These are phyloP conservation scores for Nannochloris sp. DNA, from an alignment of 139 green algal genomes.

Conservation along the genomic window DNA sequence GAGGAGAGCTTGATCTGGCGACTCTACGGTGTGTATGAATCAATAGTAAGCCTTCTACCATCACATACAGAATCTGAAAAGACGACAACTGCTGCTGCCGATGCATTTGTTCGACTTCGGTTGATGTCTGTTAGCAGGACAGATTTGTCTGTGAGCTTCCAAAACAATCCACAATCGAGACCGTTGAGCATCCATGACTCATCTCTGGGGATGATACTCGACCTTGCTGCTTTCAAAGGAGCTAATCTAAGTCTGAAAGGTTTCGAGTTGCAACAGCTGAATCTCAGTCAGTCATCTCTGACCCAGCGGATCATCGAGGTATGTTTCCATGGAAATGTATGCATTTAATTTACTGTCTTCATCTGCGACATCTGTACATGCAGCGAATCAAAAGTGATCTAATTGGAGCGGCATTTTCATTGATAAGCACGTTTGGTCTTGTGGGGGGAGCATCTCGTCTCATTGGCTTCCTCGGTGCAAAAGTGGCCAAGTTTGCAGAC, in stretches of 20 bases:
- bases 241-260: slow-evolving; percentile 52
- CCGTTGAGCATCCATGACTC: slow-evolving; percentile 29
- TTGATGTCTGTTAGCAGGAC: slow-evolving; percentile 51
- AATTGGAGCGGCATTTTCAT: slow-evolving; percentile 26
- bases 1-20: slow-evolving; percentile 57
- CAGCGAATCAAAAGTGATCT: slow-evolving; percentile 23
- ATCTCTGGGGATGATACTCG: slow-evolving; percentile 27
- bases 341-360: neutral
- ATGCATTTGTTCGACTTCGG: slow-evolving; percentile 46
- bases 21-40: slow-evolving; percentile 24
- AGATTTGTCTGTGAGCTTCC: slow-evolving; percentile 53
- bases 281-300: slow-evolving; percentile 33
- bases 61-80: neutral
- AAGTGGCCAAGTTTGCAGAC: slow-evolving; percentile 27
- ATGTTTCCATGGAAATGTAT: neutral
- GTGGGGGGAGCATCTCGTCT: slow-evolving; percentile 33
- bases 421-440: slow-evolving; percentile 46
- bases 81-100: slow-evolving; percentile 4
- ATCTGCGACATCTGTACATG: neutral
- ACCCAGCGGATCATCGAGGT: slow-evolving; percentile 2
- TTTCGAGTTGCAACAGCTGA: slow-evolving; percentile 31
- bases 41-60: slow-evolving; percentile 9
- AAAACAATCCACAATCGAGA: slow-evolving; percentile 35
- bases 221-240: slow-evolving; percentile 69
- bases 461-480: slow-evolving; percentile 30